A percentile compares a stretch with the other conserved stretches of the same genome.
Evolutionary conservation across 2,329 filamentous ascomycete genomes (phyloP).

Genomic region (Cladosporium sp.): DNA sequence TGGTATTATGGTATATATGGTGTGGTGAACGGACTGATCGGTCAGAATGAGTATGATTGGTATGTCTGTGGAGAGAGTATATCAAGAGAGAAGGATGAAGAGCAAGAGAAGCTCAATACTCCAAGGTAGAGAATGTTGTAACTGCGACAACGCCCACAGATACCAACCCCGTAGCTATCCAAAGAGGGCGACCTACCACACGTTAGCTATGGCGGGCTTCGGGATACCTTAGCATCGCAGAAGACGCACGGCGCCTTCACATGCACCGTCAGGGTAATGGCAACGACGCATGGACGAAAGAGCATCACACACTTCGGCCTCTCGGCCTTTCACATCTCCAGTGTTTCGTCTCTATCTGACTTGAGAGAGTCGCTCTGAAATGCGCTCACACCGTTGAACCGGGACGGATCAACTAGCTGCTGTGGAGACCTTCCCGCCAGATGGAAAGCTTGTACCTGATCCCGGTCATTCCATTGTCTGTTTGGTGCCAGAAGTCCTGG

Average conservation of each 20-base stretch:
- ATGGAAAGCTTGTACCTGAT: conserved; percentile 2
- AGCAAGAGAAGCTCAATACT: neutral
- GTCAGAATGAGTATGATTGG: too few relatives aligned
- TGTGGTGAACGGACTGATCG: too few relatives aligned
- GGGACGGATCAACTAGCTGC: neutral
- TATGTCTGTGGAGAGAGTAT: neutral
- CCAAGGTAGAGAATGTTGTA: neutral
- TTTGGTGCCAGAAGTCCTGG: conserved; percentile 11
- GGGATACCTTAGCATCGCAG: too few relatives aligned
- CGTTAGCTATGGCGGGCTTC: neutral
- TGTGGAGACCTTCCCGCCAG: neutral
- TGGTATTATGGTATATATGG: neutral
- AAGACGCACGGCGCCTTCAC: neutral
- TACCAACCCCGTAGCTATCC: neutral
- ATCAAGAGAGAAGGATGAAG: too few relatives aligned
- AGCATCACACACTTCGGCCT: conserved; percentile 1
- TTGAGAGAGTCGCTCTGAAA: neutral
- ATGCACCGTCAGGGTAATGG: neutral
- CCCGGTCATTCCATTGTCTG: too few relatives aligned
- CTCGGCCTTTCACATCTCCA: conserved; percentile 2
- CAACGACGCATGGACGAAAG: neutral
- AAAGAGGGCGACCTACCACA: neutral
- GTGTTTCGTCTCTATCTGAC: too few relatives aligned
- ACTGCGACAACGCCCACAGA: conserved; percentile 8
- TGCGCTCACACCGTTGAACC: neutral